These are phyloP conservation scores for Phialophora chinensis DNA, from an alignment of 2,329 filamentous ascomycete genomes.

Conservation along the genomic window DNA sequence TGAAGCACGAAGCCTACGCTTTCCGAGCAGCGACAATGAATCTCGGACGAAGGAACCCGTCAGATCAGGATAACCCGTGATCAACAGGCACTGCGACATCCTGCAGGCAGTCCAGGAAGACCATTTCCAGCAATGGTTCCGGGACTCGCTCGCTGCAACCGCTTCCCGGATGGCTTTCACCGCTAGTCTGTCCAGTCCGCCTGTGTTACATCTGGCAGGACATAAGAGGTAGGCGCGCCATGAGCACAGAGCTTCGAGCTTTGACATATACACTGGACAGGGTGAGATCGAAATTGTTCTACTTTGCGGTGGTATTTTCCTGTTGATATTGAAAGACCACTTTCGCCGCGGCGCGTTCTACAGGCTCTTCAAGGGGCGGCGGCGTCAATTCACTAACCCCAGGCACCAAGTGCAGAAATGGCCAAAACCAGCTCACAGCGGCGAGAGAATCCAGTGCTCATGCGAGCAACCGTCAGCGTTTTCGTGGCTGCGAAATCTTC, in stretches of 20 bases:
- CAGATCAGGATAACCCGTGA: neutral
- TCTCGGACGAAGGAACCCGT: neutral
- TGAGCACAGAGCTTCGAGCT: neutral
- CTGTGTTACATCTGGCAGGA: neutral
- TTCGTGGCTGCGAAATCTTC: neutral
- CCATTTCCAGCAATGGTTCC: neutral
- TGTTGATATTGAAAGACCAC: neutral
- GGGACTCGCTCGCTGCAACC: neutral
- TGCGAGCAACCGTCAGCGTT: neutral
- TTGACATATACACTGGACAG: neutral
- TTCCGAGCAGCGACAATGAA: neutral
- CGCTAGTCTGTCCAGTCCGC: neutral
- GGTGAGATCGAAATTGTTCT: neutral
- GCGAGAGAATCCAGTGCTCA: neutral
- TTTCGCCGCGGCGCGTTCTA: neutral
- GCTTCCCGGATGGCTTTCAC: neutral
- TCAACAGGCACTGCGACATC: neutral
- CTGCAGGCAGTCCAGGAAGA: neutral
- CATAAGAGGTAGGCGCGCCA: neutral
- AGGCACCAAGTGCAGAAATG: neutral
- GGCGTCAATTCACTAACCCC: neutral
- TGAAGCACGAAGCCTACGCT: neutral
- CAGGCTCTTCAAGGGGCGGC: neutral
- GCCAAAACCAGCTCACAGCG: neutral
- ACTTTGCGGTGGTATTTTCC: neutral